Conservation (phyloP, 2,329 filamentous ascomycete genomes). For the Cyclaneusma minus region DNA sequence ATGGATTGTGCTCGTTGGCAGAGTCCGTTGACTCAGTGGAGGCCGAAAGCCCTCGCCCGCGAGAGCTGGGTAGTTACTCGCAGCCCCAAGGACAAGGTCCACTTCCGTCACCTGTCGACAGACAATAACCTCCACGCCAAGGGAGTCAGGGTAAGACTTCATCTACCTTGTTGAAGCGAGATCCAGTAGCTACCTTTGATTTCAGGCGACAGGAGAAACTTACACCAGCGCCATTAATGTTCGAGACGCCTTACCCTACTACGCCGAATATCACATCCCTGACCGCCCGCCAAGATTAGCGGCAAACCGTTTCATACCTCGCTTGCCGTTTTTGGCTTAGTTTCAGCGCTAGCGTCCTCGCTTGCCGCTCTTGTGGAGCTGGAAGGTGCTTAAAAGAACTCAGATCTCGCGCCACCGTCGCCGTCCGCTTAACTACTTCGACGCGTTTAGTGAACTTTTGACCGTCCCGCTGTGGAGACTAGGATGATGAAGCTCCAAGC, state of each 20-base stretch:
- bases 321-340: no score
- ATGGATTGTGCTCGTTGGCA: slow-evolving; percentile 10
- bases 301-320: no score
- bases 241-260: no score
- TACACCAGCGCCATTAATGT: no score
- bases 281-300: no score
- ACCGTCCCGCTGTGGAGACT: slow-evolving; percentile 9
- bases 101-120: slow-evolving; percentile 1
- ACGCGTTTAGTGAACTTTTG: no score
- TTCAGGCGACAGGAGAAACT: no score
- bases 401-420: slow-evolving; percentile 7
- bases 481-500: slow-evolving; percentile 34
- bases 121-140: background rate
- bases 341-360: slow-evolving; percentile 12
- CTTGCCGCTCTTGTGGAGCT: slow-evolving; percentile 10
- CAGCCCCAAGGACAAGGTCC: slow-evolving; percentile 7
- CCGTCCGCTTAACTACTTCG: no score
- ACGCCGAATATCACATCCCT: no score
- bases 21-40: slow-evolving; percentile 10
- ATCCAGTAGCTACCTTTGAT: no score
- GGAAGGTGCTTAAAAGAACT: slow-evolving; percentile 10
- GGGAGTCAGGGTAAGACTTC: no score
- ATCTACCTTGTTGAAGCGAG: no score
- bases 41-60: slow-evolving; percentile 13
- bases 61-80: slow-evolving; percentile 10